Evolutionary conservation across 192 early-diverging fungal genomes (phyloP), one percentile per base, ranked within the genome.

Genomic region (Chytriomyces confervae): DNA sequence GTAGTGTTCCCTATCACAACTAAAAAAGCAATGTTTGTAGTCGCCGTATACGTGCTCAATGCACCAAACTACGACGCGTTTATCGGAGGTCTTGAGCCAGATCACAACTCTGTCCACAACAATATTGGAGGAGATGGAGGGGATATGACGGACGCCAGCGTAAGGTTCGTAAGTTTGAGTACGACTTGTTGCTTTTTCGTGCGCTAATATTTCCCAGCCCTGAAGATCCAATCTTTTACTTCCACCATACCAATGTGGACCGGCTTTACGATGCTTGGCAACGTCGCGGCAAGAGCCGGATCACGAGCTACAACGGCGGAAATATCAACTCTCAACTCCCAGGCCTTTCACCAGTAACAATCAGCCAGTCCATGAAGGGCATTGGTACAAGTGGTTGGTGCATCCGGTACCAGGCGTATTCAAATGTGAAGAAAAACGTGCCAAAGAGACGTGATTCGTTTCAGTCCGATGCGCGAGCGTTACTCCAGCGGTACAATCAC

Each of bases 171-270:
- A 1, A 3, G 36, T 6, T 69, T 76, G 48, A 27, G 47, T 11
- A 70, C 78, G 61, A 46, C 70, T 18, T 27, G 76, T 10, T 80
- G 76, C 23, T 80, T 0, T 0, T 49, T 80, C n/a, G 73, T 76
- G 43, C 71, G 74, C 71, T 45, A 51, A 57, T 50, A 57, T 66
- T 20, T 70, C 74, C 71, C 20, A 57, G 13, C 36, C 36, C 36
- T 36, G 36, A 36, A 36, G 36, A 36, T 4, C 36, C 36, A 4
- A 36, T 36, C 36, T 36, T 36, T 36, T 36, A 36, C 36, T 36
- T 36, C 36, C 36, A 36, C 36, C 36, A 36, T 1, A 36, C 36
- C 36, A 36, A 36, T 36, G 36, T 36, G 36, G 36, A 36, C 36
- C 36, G 36, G 36, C 36, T 36, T 36, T 36, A 36, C 2, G 36